Base-by-base conservation (phyloP, 352 stramenopile species). In the Halophytophthora batemanensis region DNA sequence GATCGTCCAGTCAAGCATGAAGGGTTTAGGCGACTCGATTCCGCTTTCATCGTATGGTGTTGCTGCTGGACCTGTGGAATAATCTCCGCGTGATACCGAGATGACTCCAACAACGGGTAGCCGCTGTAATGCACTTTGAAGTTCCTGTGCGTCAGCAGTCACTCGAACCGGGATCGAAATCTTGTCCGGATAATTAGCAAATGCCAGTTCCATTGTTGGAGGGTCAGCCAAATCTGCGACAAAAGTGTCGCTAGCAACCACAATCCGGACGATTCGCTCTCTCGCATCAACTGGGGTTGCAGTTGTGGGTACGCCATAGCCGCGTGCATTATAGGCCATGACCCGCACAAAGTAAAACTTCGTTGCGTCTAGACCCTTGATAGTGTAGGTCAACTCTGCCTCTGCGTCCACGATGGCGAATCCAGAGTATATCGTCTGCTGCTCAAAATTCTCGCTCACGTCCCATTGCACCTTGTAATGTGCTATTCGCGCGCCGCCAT, bases 381-480 rank as follows among this genome's bases (percentile, higher is more conserved):
- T 77, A 1, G 59, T 62, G 34, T 87, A 75, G 2, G 35, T 6
- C 47, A 48, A 58, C 50, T 59, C 19, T 21, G 59, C 54, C 13
- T 10, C 3, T 14, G 17, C 34, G 22, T 42, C 38, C 36, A 91
- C 56, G 3, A 73, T 52, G 3, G 71, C 67, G 0, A 71, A 83
- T 2, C 74, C 81, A 2, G 78, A 50, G 19, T 77, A 85, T 19
- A 86, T 68, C 22, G 69, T 86, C 54, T 87, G 72, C 45, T 78
- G 64, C 29, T 93, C 77, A 61, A 98, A 98, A 28, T 65, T 74
- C 10, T 71, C 58, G 35, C 81, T 90, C 17, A 82, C 73, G 47
- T 97, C 93, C 92, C 93, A 98, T 64, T 98, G 86, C 7, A 98
- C 61, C 22, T 85, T 88, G 71, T 97, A 98, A 45, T 95, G 77